Base-by-base conservation (phyloP, 306 rosid species). In the Betula pendula region DNA sequence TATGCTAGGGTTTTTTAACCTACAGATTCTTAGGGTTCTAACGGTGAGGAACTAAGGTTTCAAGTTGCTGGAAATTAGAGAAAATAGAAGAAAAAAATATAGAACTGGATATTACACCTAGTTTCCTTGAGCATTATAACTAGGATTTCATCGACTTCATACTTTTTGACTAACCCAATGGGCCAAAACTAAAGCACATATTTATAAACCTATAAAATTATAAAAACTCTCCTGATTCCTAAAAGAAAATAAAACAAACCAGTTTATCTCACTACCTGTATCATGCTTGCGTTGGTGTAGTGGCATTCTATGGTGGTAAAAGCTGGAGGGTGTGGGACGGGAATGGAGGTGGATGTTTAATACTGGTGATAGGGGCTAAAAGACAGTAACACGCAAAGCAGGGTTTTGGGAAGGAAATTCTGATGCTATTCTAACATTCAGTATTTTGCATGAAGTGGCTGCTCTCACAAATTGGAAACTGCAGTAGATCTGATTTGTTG, bases 61-160 rank as follows among this genome's bases (percentile, higher is more conserved):
- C 68, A 62, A 62, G 68, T 65, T 35, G 70, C 70, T 65, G 2
- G 45, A 65, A 35, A 38, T 65, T 65, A 19, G 0, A 65, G 70
- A 60, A 62, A 60, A 60, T 45, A 60, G 38, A 19, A 20, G 35
- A 65, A 44, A 8, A 65, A 10, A 35, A 17, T 27, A 65, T 35
- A 65, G 17, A 35, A 35, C n/a, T 35, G 16, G 44, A 43, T 10
- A n/a, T 65, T 0, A 20, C 44, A 38, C 47, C 48, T 65, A 65
- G 25, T 65, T 65, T 19, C 44, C 44, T 3, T 45, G 9, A 35
- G 2, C 25, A 38, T 40, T 43, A 38, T 1, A 27, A 19, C 16
- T 11, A 4, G 70, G 70, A 9, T n/a, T 33, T 65, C 14, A 43
- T 65, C 12, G 2, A 19, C 45, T 0, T 63, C 22, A 13, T 7